Percentiles rank a stretch among this genome's conserved stretches.
phyloP scores from a whole-genome alignment of 2,329 filamentous ascomycete species.

The Beauveria rudraprayagi region DNA sequence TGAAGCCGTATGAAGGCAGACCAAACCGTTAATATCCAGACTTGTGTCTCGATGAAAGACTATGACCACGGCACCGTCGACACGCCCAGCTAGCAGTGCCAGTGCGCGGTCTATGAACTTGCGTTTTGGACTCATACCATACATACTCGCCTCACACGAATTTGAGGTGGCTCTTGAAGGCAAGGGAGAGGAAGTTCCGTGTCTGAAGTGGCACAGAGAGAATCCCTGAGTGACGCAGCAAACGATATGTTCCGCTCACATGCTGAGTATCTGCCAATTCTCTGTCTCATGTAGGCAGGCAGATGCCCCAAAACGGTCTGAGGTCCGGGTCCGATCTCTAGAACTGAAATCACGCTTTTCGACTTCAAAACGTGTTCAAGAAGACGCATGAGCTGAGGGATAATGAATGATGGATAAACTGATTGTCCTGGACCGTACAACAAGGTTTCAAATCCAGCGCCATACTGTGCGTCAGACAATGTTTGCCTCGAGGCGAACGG shows the following conservation, averaged over 20 bases:
- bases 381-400: not conserved
- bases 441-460: not conserved
- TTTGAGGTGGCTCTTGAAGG: not conserved
- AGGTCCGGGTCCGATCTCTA: not conserved
- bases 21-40: not conserved
- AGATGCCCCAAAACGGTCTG: not conserved
- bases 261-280: not conserved
- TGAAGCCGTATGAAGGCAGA: not conserved
- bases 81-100: not conserved
- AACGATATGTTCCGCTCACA: not conserved
- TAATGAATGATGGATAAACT: not conserved
- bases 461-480: not conserved
- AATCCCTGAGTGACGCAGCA: not conserved
- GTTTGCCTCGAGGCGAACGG: not conserved
- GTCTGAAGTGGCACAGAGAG: not conserved
- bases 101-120: not conserved
- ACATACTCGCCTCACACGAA: slow-evolving; percentile 39
- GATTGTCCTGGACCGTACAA: not conserved
- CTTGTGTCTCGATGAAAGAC: not conserved
- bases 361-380: not conserved
- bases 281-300: not conserved
- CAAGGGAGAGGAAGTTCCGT: not conserved
- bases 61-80: not conserved
- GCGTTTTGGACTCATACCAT: slow-evolving; percentile 44
- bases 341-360: not conserved